phyloP scores from a whole-genome alignment of 2,329 filamentous ascomycete genomes.

The Hymenoscyphus albidus region DNA sequence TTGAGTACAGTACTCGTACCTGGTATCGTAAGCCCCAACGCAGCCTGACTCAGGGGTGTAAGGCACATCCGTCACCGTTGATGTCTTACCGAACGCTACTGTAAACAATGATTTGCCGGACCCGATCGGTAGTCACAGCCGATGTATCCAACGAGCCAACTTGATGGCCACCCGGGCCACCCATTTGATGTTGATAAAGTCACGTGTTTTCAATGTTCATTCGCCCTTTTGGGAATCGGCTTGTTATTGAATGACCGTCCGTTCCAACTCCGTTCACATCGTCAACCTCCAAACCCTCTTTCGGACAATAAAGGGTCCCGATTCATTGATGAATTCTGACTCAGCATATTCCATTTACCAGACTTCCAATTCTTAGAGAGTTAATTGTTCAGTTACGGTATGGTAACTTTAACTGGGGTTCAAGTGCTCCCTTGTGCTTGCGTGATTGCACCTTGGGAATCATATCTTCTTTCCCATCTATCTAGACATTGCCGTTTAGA shows the following conservation, averaged over 20 bases:
- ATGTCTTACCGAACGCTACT: no score
- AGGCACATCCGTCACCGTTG: no score
- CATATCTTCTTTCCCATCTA: background rate
- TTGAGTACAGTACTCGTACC: no score
- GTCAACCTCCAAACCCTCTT: background rate
- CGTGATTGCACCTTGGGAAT: background rate
- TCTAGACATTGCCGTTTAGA: background rate
- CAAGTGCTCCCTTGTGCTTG: conserved; percentile 1
- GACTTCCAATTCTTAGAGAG: background rate
- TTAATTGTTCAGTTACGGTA: background rate
- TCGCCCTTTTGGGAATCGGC: background rate
- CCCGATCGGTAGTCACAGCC: no score
- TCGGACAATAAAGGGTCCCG: background rate
- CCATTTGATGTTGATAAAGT: background rate
- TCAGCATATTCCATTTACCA: background rate
- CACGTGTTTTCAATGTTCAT: background rate
- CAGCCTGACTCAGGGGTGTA: no score
- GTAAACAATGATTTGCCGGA: no score
- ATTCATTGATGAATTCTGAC: background rate
- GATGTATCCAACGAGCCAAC: no score
- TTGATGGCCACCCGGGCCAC: background rate
- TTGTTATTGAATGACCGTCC: background rate
- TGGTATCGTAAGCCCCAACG: no score
- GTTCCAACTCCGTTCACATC: background rate
- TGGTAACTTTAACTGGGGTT: background rate